phyloP scores from a whole-genome alignment of 768 basidiomycete genomes.

The Royoungia palumana region DNA sequence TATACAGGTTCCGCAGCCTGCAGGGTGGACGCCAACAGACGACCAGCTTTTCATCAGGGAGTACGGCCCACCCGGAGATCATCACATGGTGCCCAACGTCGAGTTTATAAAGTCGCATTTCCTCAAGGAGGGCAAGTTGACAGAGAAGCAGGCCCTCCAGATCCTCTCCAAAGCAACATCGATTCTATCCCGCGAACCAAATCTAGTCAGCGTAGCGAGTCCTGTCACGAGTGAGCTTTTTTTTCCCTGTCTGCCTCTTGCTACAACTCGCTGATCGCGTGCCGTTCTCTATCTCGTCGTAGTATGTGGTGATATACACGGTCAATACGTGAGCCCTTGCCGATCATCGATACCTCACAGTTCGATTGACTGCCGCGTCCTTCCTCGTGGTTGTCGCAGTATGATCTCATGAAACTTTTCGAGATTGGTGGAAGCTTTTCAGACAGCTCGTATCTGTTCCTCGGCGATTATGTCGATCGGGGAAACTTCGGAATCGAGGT shows the following conservation, averaged over 20 bases:
- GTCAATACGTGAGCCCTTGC: conserved; percentile 83
- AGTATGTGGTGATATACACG: conserved; percentile 98
- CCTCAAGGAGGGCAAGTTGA: conserved; percentile 78
- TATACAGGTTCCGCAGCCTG: conserved; percentile 67
- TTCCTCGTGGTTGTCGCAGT: conserved; percentile 45
- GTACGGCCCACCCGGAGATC: conserved; percentile 36
- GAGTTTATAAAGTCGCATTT: conserved; percentile 87
- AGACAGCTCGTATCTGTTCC: conserved; percentile 86
- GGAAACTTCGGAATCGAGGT: conserved; percentile 89
- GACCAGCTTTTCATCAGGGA: conserved; percentile 64
- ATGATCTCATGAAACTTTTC: conserved; percentile 97
- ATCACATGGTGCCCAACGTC: conserved; percentile 62
- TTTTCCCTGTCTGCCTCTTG: background rate
- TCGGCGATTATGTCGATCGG: conserved; percentile 97
- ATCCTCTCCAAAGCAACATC: conserved; percentile 70
- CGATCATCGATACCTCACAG: conserved; percentile 85
- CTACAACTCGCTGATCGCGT: conserved; percentile 7
- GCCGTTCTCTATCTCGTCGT: conserved; percentile 3
- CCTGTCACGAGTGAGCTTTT: conserved; percentile 79
- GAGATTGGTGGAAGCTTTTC: conserved; percentile 87
- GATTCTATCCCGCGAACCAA: conserved; percentile 72
- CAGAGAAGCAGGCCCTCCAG: conserved; percentile 80
- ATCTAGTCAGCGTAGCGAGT: conserved; percentile 81
- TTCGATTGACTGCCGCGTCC: conserved; percentile 7
- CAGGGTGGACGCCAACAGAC: conserved; percentile 59